phyloP scores from a whole-genome alignment of 1,284 basidiomycete species.

The Abortiporus biennis region DNA sequence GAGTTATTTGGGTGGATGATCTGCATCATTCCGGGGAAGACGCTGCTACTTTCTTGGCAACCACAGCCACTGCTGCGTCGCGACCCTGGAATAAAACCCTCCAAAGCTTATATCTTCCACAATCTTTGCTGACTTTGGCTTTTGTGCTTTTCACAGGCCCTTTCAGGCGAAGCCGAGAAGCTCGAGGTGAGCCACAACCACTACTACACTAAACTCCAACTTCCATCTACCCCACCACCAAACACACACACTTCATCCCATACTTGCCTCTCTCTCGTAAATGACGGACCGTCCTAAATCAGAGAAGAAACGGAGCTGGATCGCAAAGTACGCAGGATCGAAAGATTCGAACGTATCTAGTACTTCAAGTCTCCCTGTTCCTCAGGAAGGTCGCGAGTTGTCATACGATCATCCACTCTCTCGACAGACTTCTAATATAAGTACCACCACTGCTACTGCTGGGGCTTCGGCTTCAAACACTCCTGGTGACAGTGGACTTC shows the following conservation, averaged over 20 bases:
- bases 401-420: conserved; percentile 19
- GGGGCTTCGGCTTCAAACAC: conserved; percentile 13
- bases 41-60: no score
- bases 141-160: conserved; percentile 19
- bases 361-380: conserved; percentile 19
- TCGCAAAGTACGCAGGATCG: conserved; percentile 20
- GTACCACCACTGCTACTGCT: conserved; percentile 14
- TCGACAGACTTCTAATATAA: no score
- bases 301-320: conserved; percentile 25
- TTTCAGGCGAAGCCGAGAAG: conserved; percentile 19
- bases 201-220: conserved; percentile 4
- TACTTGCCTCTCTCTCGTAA: conserved; percentile 4
- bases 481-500: neutral
- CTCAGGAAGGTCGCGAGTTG: conserved; percentile 28
- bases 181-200: conserved; percentile 25
- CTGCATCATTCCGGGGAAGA: no score
- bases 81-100: no score
- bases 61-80: no score
- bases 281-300: conserved; percentile 23
- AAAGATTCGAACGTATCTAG: conserved; percentile 8
- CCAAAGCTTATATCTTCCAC: no score
- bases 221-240: no score
- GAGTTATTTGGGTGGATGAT: no score
- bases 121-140: no score
- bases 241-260: neutral